Conservation (phyloP, 352 stramenopile genomes). For the Globisporangium iwayamae region DNA sequence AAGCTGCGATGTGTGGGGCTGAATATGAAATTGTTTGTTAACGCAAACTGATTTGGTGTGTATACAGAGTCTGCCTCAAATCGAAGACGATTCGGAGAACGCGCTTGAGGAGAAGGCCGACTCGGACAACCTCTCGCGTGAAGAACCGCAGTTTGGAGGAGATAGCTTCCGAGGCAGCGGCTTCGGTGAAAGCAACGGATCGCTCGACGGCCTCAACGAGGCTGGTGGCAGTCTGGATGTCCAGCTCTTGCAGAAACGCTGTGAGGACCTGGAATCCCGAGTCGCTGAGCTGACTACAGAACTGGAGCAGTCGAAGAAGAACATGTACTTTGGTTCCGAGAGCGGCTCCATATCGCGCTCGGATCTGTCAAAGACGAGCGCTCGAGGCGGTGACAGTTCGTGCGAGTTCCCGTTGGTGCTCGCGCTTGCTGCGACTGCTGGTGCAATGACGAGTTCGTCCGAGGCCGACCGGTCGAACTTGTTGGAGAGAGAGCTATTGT, state of each 20-base stretch:
- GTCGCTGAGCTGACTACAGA: slow-evolving; percentile 63
- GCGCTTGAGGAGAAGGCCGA: slow-evolving; percentile 30
- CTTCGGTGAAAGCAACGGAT: slow-evolving; percentile 27
- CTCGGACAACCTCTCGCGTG: neutral
- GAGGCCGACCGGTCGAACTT: slow-evolving; percentile 61
- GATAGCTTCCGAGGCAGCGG: slow-evolving; percentile 16
- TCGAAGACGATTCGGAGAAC: slow-evolving; percentile 41
- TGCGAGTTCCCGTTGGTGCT: slow-evolving; percentile 83
- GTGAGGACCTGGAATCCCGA: slow-evolving; percentile 62
- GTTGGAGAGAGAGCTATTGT: slow-evolving; percentile 55
- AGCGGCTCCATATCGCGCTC: slow-evolving; percentile 63
- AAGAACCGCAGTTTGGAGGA: slow-evolving; percentile 14
- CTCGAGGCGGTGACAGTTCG: slow-evolving; percentile 59
- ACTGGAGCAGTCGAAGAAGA: slow-evolving; percentile 70
- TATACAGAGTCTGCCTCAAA: slow-evolving; percentile 53
- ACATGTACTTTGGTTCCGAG: slow-evolving; percentile 67
- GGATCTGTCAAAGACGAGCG: slow-evolving; percentile 68
- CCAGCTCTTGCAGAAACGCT: slow-evolving; percentile 62
- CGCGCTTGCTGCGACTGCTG: slow-evolving; percentile 67
- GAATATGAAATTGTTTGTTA: neutral
- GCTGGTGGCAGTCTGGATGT: slow-evolving; percentile 31
- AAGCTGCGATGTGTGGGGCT: neutral
- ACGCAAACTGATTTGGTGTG: neutral
- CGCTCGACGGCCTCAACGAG: slow-evolving; percentile 12
- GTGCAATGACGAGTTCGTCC: slow-evolving; percentile 65